Percentiles rank a stretch among this genome's conserved stretches.
Evolutionary conservation across 1,139 yeast species (phyloP).

Genomic region (Arxiozyma heterogenica): DNA sequence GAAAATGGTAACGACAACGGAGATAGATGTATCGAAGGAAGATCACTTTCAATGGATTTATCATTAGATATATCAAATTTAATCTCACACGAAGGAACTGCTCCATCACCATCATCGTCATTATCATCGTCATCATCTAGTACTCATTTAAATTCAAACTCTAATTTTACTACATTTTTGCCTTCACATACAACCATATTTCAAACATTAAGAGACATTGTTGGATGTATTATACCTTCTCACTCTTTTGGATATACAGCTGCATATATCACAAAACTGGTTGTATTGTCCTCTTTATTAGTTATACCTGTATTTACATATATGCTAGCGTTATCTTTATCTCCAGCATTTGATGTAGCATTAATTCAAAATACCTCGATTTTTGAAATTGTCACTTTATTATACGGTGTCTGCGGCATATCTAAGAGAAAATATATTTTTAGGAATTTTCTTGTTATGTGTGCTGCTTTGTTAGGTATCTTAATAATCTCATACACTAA

Average conservation of each 20-base stretch:
- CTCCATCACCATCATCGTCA: neutral
- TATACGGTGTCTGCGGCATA: slow-evolving; percentile 21
- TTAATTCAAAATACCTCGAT: slow-evolving; percentile 21
- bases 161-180: neutral
- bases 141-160: neutral
- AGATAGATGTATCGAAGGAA: neutral
- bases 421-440: slow-evolving; percentile 12
- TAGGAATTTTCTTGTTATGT: slow-evolving; percentile 14
- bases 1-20: neutral
- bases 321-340: slow-evolving; percentile 16
- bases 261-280: slow-evolving; percentile 11
- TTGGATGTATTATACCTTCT: neutral
- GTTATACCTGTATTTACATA: slow-evolving; percentile 18
- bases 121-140: neutral
- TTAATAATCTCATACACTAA: slow-evolving; percentile 21
- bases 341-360: slow-evolving; percentile 23
- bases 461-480: slow-evolving; percentile 14
- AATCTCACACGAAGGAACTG: neutral
- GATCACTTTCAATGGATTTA: slow-evolving; percentile 3
- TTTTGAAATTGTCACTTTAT: slow-evolving; percentile 20
- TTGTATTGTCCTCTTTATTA: slow-evolving; percentile 16
- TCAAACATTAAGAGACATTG: neutral
- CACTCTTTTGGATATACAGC: neutral
- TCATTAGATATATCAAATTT: slow-evolving; percentile 1
- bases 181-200: neutral